Percentiles rank a stretch among this genome's conserved stretches.
These are phyloP conservation scores for Ilyonectria destructans DNA, from an alignment of 2,329 filamentous ascomycete genomes.

Conservation along the genomic window DNA sequence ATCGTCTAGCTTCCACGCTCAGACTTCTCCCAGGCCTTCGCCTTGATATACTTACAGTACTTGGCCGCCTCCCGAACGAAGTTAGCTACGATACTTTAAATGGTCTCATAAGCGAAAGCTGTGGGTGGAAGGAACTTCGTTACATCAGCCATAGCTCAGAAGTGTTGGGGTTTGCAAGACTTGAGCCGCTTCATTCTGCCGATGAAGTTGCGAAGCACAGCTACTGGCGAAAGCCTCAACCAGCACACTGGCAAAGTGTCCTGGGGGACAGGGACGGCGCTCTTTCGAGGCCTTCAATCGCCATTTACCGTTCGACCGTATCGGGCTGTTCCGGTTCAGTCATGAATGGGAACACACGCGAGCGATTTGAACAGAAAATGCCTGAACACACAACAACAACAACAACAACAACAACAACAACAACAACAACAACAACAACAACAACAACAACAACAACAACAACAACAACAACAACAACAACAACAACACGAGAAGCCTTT, in stretches of 20 bases:
- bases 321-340: neutral
- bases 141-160: constrained; percentile 22
- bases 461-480: no score
- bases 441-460: no score
- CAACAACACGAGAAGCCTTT: neutral
- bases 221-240: constrained; percentile 30
- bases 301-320: constrained; percentile 25
- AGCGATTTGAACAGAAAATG: constrained; percentile 2
- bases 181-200: neutral
- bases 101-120: constrained; percentile 14
- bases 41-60: constrained; percentile 30
- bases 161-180: constrained; percentile 16
- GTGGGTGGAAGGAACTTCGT: constrained; percentile 34
- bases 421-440: no score
- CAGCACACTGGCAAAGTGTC: constrained; percentile 19
- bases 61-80: neutral
- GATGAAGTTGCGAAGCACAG: neutral
- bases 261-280: constrained; percentile 20
- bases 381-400: neutral
- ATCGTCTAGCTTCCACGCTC: constrained; percentile 13
- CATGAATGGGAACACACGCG: constrained; percentile 1
- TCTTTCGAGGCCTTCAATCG: constrained; percentile 18
- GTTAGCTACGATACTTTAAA: constrained; percentile 21
- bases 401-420: no score
- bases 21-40: constrained; percentile 27